Evolutionary conservation across 1,139 yeast genomes (phyloP).

Genomic region (Suhomyces atakaporum): DNA sequence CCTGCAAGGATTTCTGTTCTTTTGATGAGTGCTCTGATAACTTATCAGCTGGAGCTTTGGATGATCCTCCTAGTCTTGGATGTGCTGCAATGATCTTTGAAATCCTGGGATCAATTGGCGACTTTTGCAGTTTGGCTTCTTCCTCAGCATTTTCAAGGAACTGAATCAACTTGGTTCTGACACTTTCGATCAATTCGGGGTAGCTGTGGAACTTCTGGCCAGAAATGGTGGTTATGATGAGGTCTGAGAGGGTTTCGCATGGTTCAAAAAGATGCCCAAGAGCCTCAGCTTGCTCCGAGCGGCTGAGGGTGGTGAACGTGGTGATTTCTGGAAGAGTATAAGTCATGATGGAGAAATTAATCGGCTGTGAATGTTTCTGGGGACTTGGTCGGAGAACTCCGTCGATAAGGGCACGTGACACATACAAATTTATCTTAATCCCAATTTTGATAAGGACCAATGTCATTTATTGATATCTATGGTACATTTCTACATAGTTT

Average conservation of each 20-base stretch:
- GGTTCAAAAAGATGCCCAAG: conserved; percentile 68
- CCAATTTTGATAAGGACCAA: too few species aligned
- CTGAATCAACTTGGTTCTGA: conserved; percentile 39
- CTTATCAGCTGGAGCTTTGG: conserved; percentile 31
- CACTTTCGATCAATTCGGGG: conserved; percentile 51
- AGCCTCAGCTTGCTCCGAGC: conserved; percentile 29
- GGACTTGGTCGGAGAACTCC: too few species aligned
- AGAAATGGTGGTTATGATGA: conserved; percentile 38
- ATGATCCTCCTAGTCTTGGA: conserved; percentile 79
- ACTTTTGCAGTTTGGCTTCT: conserved; percentile 19
- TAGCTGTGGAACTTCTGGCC: conserved; percentile 32
- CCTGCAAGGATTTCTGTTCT: conserved; percentile 69
- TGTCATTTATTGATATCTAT: background rate
- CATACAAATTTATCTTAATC: too few species aligned
- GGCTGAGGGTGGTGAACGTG: conserved; percentile 20
- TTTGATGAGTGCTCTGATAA: conserved; percentile 65
- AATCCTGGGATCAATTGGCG: conserved; percentile 32
- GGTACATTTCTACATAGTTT: background rate
- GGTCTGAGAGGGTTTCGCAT: conserved; percentile 52
- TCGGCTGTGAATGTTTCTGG: too few species aligned
- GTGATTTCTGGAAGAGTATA: conserved; percentile 27
- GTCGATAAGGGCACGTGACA: too few species aligned
- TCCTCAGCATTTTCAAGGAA: conserved; percentile 30
- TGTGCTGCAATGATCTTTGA: conserved; percentile 74
- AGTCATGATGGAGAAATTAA: conserved; percentile 16